Percentiles rank a stretch among this genome's conserved stretches.
phyloP scores from a whole-genome alignment of 306 rosid genomes.

The Inga laurina region DNA sequence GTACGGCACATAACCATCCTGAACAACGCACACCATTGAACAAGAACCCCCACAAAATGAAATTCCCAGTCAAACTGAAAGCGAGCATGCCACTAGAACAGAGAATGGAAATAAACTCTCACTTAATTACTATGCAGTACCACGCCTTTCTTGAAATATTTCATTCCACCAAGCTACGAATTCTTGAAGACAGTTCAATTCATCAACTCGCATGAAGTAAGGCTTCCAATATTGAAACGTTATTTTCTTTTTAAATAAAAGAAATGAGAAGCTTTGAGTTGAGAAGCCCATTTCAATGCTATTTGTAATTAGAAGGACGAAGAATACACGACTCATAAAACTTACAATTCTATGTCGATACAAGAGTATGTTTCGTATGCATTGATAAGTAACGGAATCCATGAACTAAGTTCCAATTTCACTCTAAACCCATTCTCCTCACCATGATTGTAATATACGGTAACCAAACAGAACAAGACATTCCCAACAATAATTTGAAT shows the following conservation, averaged over 20 bases:
- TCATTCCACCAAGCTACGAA: no score
- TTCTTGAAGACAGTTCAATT: no score
- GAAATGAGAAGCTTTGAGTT: neutral
- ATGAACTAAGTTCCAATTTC: neutral
- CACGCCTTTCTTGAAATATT: no score
- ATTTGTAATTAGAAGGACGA: neutral
- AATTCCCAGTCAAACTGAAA: slow-evolving; percentile 3
- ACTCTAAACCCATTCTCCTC: neutral
- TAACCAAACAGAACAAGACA: neutral
- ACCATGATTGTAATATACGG: neutral
- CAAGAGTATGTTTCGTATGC: neutral
- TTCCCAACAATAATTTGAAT: neutral
- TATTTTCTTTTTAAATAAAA: neutral
- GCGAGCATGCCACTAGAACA: slow-evolving; percentile 24
- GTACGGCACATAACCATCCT: slow-evolving; percentile 97
- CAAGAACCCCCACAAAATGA: slow-evolving; percentile 16
- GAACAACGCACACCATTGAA: slow-evolving; percentile 33
- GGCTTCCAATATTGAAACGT: neutral
- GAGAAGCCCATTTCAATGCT: neutral
- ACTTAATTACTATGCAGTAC: no score
- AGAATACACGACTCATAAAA: neutral
- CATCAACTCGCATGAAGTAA: neutral
- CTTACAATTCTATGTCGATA: neutral
- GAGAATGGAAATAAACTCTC: no score
- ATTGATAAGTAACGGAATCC: neutral